Conservation (phyloP, 305 asterid species). For the Fraxinus platypoda region DNA sequence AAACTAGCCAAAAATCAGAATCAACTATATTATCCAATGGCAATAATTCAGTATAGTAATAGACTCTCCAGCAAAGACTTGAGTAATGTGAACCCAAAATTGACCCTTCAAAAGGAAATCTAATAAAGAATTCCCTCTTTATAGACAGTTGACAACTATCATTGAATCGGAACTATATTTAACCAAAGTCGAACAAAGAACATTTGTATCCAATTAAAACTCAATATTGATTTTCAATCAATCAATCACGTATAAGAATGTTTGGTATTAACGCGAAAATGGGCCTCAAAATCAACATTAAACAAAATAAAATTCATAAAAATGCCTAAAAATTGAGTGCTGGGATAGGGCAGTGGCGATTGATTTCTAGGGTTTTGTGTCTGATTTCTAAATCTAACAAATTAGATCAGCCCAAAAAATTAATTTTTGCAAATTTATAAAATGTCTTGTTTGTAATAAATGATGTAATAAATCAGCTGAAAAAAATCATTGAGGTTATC, state of each 20-base stretch:
- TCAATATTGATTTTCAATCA: conserved; percentile 15
- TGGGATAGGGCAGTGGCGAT: conserved; percentile 16
- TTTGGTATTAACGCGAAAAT: conserved; percentile 23
- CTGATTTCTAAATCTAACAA: conserved; percentile 21
- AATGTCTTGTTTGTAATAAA: not conserved
- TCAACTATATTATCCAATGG: conserved; percentile 30
- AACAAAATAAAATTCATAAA: conserved; percentile 8
- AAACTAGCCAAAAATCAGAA: conserved; percentile 10
- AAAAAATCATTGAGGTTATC: not conserved
- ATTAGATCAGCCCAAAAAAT: conserved; percentile 30
- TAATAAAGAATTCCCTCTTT: conserved; percentile 9
- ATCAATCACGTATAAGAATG: conserved; percentile 9
- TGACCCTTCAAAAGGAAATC: conserved; percentile 11
- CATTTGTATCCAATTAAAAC: conserved; percentile 28
- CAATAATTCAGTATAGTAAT: conserved; percentile 13
- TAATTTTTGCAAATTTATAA: not conserved
- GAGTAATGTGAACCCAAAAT: conserved; percentile 25
- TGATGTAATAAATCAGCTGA: not conserved
- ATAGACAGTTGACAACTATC: conserved; percentile 13
- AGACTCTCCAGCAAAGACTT: conserved; percentile 9
- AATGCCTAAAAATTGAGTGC: conserved; percentile 27
- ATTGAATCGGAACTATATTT: conserved; percentile 7
- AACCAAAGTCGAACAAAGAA: conserved; percentile 20
- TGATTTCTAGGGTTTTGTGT: conserved; percentile 38
- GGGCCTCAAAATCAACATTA: conserved; percentile 5